Evolutionary conservation across 75 land plant species (phyloP).

Genomic region (Pinus tabuliformis): DNA sequence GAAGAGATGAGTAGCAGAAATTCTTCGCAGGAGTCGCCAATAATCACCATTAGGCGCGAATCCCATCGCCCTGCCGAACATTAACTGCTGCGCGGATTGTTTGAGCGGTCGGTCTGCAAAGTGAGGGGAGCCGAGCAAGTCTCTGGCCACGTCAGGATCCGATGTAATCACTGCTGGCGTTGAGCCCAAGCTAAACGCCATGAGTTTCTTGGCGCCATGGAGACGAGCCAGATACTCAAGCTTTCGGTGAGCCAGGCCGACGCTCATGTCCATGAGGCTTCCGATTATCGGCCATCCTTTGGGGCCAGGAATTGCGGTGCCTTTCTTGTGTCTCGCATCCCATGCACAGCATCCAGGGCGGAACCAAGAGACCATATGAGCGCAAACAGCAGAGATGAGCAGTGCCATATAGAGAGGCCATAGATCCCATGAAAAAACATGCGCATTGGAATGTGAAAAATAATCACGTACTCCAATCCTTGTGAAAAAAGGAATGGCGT

Average conservation of each 20-base stretch:
- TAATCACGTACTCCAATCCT: neutral
- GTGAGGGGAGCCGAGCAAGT: conserved; percentile 43
- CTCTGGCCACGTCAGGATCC: conserved; percentile 55
- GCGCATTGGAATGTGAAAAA: neutral
- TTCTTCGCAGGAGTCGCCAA: conserved; percentile 61
- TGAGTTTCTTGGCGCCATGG: conserved; percentile 31
- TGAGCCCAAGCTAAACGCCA: conserved; percentile 56
- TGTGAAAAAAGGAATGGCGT: neutral
- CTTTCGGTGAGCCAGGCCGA: conserved; percentile 36
- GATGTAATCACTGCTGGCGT: conserved; percentile 48
- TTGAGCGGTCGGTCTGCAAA: conserved; percentile 74
- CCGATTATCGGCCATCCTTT: conserved; percentile 50
- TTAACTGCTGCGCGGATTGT: conserved; percentile 66
- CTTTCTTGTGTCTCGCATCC: conserved; percentile 15
- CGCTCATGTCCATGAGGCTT: conserved; percentile 20
- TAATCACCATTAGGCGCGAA: conserved; percentile 73
- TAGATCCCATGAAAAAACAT: no score
- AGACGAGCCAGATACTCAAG: conserved; percentile 34
- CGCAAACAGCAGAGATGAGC: neutral
- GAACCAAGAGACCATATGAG: neutral
- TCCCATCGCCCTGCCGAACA: conserved; percentile 73
- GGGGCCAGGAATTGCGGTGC: conserved; percentile 42
- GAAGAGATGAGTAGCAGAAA: conserved; percentile 63
- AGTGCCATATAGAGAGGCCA: neutral
- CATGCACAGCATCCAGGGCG: conserved; percentile 35